Evolutionary conservation across 495 filamentous ascomycete genomes (phyloP).

Genomic region (Daldinia bambusicola): DNA sequence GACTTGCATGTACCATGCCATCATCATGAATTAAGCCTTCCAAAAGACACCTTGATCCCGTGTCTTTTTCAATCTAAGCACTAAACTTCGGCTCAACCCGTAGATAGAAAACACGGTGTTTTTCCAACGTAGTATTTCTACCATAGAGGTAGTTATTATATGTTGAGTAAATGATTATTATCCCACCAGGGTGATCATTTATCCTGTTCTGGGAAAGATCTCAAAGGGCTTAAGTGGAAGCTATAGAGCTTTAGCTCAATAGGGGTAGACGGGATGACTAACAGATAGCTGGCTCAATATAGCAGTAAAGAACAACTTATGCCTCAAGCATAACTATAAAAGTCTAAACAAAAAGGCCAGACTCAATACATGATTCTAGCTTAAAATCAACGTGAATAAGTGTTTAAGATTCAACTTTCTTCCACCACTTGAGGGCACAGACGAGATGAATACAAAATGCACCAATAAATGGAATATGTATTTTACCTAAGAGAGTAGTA

Average conservation of each 20-base stretch:
- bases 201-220: not conserved
- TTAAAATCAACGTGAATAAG: not conserved
- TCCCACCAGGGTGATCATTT: not conserved
- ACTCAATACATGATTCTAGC: not conserved
- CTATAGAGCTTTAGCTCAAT: not conserved
- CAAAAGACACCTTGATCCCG: conserved; percentile 20
- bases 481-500: not conserved
- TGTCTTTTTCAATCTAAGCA: not conserved
- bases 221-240: not conserved
- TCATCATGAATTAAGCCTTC: conserved; percentile 27
- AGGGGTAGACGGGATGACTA: not conserved
- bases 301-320: not conserved
- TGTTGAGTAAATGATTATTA: not conserved
- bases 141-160: not conserved
- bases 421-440: too few relatives aligned
- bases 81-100: not conserved
- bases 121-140: not conserved
- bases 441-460: too few relatives aligned
- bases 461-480: too few relatives aligned
- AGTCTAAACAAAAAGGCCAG: not conserved
- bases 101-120: conserved; percentile 1
- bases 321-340: not conserved
- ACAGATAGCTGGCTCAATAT: not conserved
- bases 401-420: too few relatives aligned
- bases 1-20: conserved; percentile 46